Evolutionary conservation across 2,329 filamentous ascomycete species (phyloP), one percentile per base, ranked within the genome.

Genomic region (Claviceps cyperi): DNA sequence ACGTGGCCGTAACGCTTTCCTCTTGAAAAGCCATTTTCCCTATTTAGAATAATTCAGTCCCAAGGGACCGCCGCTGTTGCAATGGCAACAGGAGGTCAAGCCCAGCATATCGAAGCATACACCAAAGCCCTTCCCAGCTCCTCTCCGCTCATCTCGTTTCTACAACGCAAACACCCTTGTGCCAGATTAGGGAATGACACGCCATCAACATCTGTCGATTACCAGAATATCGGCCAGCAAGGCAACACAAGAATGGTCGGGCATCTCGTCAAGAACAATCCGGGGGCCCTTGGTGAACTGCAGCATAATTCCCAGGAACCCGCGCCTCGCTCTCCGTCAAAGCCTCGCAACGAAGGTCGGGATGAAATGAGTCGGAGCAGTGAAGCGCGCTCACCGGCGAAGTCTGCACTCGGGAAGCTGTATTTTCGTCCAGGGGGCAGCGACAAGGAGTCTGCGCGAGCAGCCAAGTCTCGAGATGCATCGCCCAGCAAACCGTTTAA

Each of bases 401-500:
- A 53, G 36, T 53, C 66, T 63, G 66, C 62, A 4, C 56, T 59
- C 51, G 62, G 56, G 37, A 60, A 61, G 45, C 64, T 74, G 21
- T 70, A 71, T 4, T 60, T 77, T 51, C 73, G 72, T 56, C 65
- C 69, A 2, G 60, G 68, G 21, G 58, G 60, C 19, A 56, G 57
- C 22, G 57, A 58, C 40, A 70, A 64, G 54, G 71, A 72, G 48
- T 46, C 56, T 48, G 56, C 60, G 22, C 46, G 37, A 50, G 37
- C 14, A 32, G 65, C 67, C 51, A 71, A 71, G 56, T 65, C 65
- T 38, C 63, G 66, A 53, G 73, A 76, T 48, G 57, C 66, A 22
- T 76, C 76, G 40, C 74, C 75, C 11, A 73, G 73, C 51, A 85
- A 84, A 60, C 78, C 80, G 24, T 84, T 83, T 61, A 94, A 91